Evolutionary conservation across 495 filamentous ascomycete species (phyloP), one percentile per base, ranked within the genome.

Genomic region (Cetradonia linearis): DNA sequence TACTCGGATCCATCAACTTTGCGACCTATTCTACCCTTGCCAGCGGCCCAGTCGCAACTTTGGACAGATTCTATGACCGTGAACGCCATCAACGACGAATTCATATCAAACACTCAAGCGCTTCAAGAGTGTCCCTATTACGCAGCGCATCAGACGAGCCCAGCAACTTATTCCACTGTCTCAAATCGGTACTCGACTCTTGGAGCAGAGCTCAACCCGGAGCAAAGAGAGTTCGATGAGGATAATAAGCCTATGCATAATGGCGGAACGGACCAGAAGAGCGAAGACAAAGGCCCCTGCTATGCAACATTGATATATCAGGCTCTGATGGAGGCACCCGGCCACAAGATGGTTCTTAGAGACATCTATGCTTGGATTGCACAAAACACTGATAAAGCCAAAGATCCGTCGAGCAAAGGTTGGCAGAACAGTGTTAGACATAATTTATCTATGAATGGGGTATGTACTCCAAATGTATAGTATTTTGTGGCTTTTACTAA

Each of bases 381-480:
- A 28, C 76, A 85, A 23, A 86, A 95, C 64, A 95, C 89, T 1
- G 78, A 81, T 56, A 94, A 91, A 67, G 83, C 80, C 2, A 85
- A 76, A 49, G 78, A 78, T 40, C 74, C 78, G 18, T 75, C 67
- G n/a, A 77, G 73, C 31, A 88, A 85, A 66, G 94, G 91, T 4
- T 97, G 94, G 93, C 87, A 93, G 72, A 97, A 96, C 72, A 96
- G 91, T 70, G 93, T 98, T 58, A 83, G 93, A 8, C 93, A 98
- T 67, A 98, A 98, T 66, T 74, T 98, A 0, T 96, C 90, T 14
- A 98, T 98, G 93, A 98, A 98, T 67, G 79, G 77, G 44, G 93
- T 96, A 80, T 70, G 87, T 96, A 80, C 50, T 31, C 25, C 36
- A 31, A 27, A 1, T 36, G 33, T 30, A 28, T 37, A 40, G 55